Conservation (phyloP, 805 yeast species). For the Monosporozyma aquatica region DNA sequence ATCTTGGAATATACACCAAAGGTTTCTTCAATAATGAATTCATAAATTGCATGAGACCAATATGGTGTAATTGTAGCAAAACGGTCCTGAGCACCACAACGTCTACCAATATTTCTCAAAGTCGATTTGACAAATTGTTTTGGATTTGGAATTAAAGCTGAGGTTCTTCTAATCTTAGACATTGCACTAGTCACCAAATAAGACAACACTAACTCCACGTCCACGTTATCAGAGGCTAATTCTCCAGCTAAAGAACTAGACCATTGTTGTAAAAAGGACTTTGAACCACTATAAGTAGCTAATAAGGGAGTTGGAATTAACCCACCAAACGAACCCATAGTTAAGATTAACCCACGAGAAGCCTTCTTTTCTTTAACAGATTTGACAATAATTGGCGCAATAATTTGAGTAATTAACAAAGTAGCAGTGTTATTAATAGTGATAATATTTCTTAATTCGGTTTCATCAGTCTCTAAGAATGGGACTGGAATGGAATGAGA, state of each 20-base stretch:
- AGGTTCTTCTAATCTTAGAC: slow-evolving; percentile 83
- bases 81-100: slow-evolving; percentile 89
- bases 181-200: slow-evolving; percentile 90
- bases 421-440: slow-evolving; percentile 82
- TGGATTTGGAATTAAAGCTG: slow-evolving; percentile 73
- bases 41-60: slow-evolving; percentile 91
- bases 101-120: slow-evolving; percentile 62
- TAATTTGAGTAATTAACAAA: slow-evolving; percentile 69
- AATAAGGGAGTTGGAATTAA: slow-evolving; percentile 83
- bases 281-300: slow-evolving; percentile 93
- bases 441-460: slow-evolving; percentile 71
- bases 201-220: slow-evolving; percentile 77
- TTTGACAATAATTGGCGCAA: slow-evolving; percentile 58
- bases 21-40: slow-evolving; percentile 65
- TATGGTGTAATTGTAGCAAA: slow-evolving; percentile 81
- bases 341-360: slow-evolving; percentile 64
- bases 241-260: slow-evolving; percentile 83
- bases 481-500: slow-evolving; percentile 95
- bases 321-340: slow-evolving; percentile 97
- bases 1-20: slow-evolving; percentile 73
- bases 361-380: slow-evolving; percentile 36
- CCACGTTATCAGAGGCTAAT: slow-evolving; percentile 56
- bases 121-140: slow-evolving; percentile 67
- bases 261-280: slow-evolving; percentile 92
- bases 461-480: slow-evolving; percentile 65